Evolutionary conservation across 2,329 filamentous ascomycete genomes (phyloP).

Genomic region (Microsporum audouinii): DNA sequence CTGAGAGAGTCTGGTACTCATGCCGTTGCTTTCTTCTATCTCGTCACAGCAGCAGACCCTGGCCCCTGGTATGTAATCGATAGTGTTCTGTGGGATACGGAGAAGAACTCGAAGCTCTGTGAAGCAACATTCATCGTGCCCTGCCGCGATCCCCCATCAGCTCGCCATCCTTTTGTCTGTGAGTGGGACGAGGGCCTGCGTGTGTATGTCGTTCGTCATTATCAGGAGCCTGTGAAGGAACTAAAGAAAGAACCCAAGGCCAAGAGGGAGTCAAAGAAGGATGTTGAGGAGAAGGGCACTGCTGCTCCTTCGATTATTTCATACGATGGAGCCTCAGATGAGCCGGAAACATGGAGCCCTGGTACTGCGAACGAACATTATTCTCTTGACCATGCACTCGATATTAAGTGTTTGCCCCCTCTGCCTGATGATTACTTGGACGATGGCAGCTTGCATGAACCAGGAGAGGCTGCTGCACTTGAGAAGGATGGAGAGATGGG

Average conservation of each 20-base stretch:
- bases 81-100: constrained; percentile 7
- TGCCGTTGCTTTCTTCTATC: constrained; percentile 5
- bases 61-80: constrained; percentile 9
- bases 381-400: not conserved
- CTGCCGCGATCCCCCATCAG: constrained; percentile 1
- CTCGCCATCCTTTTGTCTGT: not conserved
- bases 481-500: not conserved
- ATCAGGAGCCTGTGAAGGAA: not conserved
- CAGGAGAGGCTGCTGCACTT: not conserved
- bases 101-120: not conserved
- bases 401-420: not conserved
- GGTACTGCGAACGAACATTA: not conserved
- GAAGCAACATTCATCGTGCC: constrained; percentile 11
- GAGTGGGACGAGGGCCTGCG: constrained; percentile 4
- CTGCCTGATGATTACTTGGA: not conserved
- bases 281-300: not conserved
- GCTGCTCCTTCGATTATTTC: not conserved
- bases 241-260: not conserved
- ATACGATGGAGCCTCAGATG: not conserved
- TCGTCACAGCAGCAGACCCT: not conserved
- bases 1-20: constrained; percentile 5
- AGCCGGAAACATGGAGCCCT: not conserved
- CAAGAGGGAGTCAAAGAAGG: not conserved
- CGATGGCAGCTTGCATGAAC: not conserved
- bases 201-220: constrained; percentile 7